Conservation (phyloP, 108 stramenopile genomes). For the Cyclotella cryptica region DNA sequence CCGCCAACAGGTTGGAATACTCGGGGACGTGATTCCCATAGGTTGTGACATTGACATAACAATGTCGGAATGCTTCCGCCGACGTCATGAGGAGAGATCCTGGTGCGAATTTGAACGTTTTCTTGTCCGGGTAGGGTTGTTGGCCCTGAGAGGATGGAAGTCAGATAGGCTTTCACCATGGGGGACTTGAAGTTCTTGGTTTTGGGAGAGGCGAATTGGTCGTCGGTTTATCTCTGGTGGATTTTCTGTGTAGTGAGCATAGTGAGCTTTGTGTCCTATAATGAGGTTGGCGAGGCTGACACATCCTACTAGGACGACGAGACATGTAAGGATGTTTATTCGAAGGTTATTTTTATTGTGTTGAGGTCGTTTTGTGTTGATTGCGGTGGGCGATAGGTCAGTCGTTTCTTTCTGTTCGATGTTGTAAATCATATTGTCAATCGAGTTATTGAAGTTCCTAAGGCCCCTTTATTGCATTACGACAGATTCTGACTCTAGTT, state of each 20-base stretch:
- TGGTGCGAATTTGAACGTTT: conserved; percentile 14
- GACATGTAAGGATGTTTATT: background rate
- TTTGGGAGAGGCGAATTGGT: background rate
- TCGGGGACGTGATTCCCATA: conserved; percentile 6
- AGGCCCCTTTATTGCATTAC: too few relatives aligned
- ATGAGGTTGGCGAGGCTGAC: background rate
- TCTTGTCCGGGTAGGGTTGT: background rate
- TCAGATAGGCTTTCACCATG: background rate
- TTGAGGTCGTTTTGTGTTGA: too few relatives aligned
- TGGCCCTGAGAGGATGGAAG: background rate
- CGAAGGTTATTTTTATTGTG: too few relatives aligned
- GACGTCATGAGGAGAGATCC: conserved; percentile 4
- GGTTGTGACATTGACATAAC: conserved; percentile 12
- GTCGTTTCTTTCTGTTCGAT: too few relatives aligned
- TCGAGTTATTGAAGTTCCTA: too few relatives aligned
- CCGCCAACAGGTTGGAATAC: background rate
- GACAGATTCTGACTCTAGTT: too few relatives aligned
- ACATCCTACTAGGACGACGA: background rate
- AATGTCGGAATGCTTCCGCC: conserved; percentile 16
- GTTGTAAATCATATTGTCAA: too few relatives aligned
- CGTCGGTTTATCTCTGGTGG: background rate
- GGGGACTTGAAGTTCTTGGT: background rate
- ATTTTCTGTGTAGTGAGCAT: background rate
- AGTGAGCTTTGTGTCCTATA: background rate
- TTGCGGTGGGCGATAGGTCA: too few relatives aligned